These are phyloP conservation scores for Hypoxylon sp. DNA, from an alignment of 2,329 filamentous ascomycete species.

Conservation along the genomic window DNA sequence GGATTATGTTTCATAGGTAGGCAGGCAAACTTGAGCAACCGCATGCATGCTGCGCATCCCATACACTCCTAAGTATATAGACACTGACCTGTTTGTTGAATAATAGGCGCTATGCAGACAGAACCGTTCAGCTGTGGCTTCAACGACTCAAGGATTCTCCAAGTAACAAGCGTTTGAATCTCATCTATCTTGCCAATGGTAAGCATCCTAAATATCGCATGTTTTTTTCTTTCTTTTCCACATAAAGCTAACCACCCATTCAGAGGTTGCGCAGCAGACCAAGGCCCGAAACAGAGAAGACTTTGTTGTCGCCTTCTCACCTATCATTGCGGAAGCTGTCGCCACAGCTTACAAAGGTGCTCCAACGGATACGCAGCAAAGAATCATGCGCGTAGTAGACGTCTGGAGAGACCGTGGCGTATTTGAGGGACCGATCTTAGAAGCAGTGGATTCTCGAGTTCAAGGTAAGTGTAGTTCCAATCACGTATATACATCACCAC, in stretches of 20 bases:
- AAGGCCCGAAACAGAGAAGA: conserved; percentile 92
- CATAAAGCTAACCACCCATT: conserved; percentile 22
- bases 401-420: conserved; percentile 91
- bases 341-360: conserved; percentile 90
- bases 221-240: background rate
- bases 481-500: conserved; percentile 25
- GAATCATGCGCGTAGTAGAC: conserved; percentile 87
- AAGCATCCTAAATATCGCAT: conserved; percentile 44
- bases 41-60: conserved; percentile 7
- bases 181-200: conserved; percentile 97
- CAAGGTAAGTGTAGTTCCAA: conserved; percentile 67
- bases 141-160: conserved; percentile 88
- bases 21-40: conserved; percentile 61
- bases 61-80: no score
- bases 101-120: conserved; percentile 84
- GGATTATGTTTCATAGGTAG: conserved; percentile 99
- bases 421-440: conserved; percentile 82
- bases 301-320: conserved; percentile 90
- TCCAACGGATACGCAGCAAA: conserved; percentile 83
- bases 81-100: conserved; percentile 44
- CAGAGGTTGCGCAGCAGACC: conserved; percentile 95
- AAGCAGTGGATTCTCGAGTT: conserved; percentile 79
- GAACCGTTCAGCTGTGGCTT: conserved; percentile 91
- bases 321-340: conserved; percentile 90
- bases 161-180: conserved; percentile 83